Evolutionary conservation across 805 yeast genomes (phyloP).

Genomic region (Myxozyma lipomycoides): DNA sequence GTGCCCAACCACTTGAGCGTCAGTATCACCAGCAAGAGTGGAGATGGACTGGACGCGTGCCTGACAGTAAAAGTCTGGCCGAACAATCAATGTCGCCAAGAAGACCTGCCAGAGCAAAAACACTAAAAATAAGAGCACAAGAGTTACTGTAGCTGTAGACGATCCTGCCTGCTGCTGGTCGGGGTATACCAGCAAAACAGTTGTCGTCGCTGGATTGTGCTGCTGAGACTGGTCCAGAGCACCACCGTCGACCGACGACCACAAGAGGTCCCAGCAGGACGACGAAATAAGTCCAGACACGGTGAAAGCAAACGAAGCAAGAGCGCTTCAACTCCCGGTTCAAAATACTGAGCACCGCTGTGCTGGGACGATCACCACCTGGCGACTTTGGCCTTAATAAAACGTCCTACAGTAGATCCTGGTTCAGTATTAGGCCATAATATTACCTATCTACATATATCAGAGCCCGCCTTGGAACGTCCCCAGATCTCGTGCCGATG

Average conservation of each 20-base stretch:
- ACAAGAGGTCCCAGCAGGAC: neutral
- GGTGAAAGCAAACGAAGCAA: neutral
- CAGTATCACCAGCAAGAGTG: no score
- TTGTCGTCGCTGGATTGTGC: neutral
- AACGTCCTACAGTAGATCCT: no score
- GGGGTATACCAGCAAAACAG: neutral
- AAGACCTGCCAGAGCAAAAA: slow-evolving; percentile 28
- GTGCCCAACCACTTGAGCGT: no score
- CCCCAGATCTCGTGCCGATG: no score
- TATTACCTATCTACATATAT: no score
- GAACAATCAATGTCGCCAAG: slow-evolving; percentile 20
- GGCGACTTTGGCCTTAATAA: no score
- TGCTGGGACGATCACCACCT: no score
- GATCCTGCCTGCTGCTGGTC: neutral
- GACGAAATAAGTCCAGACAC: neutral
- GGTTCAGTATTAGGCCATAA: no score
- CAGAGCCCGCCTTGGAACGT: no score
- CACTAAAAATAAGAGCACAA: slow-evolving; percentile 15
- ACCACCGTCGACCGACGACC: neutral
- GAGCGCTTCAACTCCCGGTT: no score
- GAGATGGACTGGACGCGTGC: no score
- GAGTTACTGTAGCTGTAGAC: slow-evolving; percentile 15
- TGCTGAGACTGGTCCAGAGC: neutral
- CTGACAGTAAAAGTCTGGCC: slow-evolving; percentile 16
- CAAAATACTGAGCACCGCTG: no score